phyloP scores from a whole-genome alignment of 768 basidiomycete species.

The Macrocybe gigantea region DNA sequence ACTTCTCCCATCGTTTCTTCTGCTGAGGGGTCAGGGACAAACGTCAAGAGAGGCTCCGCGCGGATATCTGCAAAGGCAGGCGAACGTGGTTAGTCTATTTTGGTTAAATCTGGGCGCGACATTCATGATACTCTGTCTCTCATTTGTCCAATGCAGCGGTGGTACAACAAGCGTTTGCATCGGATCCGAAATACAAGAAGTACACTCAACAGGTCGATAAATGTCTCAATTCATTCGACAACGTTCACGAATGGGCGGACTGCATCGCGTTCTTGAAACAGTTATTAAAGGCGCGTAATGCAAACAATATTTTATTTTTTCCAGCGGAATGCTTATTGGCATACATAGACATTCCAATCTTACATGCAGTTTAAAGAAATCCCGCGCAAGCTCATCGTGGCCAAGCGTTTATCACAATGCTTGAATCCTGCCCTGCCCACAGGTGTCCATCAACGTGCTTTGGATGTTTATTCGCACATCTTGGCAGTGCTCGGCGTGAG shows the following conservation, averaged over 20 bases:
- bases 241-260: conserved; percentile 98
- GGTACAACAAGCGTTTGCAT: conserved; percentile 50
- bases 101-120: background rate
- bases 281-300: conserved; percentile 66
- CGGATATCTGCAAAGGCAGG: conserved; percentile 37
- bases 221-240: conserved; percentile 89
- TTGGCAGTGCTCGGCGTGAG: conserved; percentile 86
- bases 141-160: conserved; percentile 25
- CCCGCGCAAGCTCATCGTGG: conserved; percentile 87
- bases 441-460: conserved; percentile 92
- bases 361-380: conserved; percentile 96
- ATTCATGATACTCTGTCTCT: background rate
- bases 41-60: conserved; percentile 31
- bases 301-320: background rate
- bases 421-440: conserved; percentile 96
- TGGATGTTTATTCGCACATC: conserved; percentile 93
- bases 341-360: conserved; percentile 77
- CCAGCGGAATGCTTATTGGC: background rate
- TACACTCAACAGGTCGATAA: conserved; percentile 90
- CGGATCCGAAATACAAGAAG: conserved; percentile 93
- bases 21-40: conserved; percentile 26
- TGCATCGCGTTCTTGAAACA: conserved; percentile 97
- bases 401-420: conserved; percentile 94
- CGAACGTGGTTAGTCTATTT: conserved; percentile 42
- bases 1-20: conserved; percentile 21